Base-by-base conservation (phyloP, 345 rosid genomes). In the Pistacia atlantica region DNA sequence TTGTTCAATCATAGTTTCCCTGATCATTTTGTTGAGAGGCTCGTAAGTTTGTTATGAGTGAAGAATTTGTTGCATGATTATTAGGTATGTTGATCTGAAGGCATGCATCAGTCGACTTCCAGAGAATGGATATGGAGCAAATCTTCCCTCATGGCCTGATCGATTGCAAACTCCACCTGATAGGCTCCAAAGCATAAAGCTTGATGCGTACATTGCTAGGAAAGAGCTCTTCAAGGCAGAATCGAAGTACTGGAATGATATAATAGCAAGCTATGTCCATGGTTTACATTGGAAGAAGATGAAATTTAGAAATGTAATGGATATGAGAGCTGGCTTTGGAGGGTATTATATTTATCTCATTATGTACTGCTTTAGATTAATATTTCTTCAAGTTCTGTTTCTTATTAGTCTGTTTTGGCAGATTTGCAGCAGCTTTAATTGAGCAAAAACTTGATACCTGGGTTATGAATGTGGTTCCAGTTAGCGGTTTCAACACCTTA, bases 291-390 rank as follows among this genome's bases (percentile, higher is more conserved):
- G 99, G 99, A 91, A 90, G 88, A 85, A 90, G 80, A 75, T 87
- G 69, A 92, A 84, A 75, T 79, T 93, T n/a, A 88, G 98, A 92
- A 96, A 96, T 81, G 94, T 96, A n/a, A 35, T 96, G 90, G 99
- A 96, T 87, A 94, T 96, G 98, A 93, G 80, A 86, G 97, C 98
- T 71, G 88, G 95, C 86, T 96, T 83, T 86, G 99, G 98, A 87
- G 98, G 99, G 98, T 93, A 91, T 33, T 4, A 2, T 75, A 46
- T 80, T 69, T 66, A 72, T 79, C 71, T 45, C 65, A 70, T 77
- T 11, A 4, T 71, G 28, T 75, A 25, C 63, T 55, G 14, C 54
- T 67, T 42, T 13, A 65, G 58, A 71, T 14, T 10, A 11, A 33
- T 52, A 1, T 69, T 72, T 45, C 10, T 68, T 69, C 67, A 38